Evolutionary conservation across 2,329 filamentous ascomycete species (phyloP).

Genomic region (Pyrenophora seminiperda): DNA sequence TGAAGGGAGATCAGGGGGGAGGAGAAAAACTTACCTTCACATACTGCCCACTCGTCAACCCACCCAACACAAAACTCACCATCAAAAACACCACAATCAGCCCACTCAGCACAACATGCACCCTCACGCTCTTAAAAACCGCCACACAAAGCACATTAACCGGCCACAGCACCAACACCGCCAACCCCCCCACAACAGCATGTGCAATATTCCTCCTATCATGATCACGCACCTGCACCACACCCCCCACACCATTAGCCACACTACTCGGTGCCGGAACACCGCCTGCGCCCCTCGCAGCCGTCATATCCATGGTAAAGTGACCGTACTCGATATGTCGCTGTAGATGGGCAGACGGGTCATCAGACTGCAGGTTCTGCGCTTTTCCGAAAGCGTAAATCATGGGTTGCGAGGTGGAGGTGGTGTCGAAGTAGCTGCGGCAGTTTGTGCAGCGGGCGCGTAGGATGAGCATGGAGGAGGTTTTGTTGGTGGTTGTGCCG

Average conservation of each 20-base stretch:
- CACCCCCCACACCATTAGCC: constrained; percentile 31
- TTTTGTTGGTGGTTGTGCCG: constrained; percentile 36
- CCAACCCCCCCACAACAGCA: constrained; percentile 40
- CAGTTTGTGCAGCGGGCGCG: constrained; percentile 49
- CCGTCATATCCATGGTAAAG: constrained; percentile 51
- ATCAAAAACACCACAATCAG: constrained; percentile 47
- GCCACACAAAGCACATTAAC: constrained; percentile 45
- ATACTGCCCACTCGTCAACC: constrained; percentile 48
- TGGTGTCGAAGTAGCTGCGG: constrained; percentile 43
- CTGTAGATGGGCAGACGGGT: constrained; percentile 41
- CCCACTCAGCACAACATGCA: constrained; percentile 51
- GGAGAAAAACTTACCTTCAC: constrained; percentile 42
- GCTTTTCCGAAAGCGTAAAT: constrained; percentile 51
- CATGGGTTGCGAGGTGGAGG: constrained; percentile 44
- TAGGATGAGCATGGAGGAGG: constrained; percentile 46
- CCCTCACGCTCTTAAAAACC: constrained; percentile 47
- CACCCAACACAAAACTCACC: constrained; percentile 50
- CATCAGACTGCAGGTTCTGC: constrained; percentile 34
- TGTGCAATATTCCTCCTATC: constrained; percentile 40
- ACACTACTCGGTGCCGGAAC: constrained; percentile 38
- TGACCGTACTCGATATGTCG: constrained; percentile 48
- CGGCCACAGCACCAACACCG: constrained; percentile 41
- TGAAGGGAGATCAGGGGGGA: neutral
- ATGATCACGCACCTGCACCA: constrained; percentile 30
- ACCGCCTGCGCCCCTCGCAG: constrained; percentile 43